A percentile compares a stretch with the other conserved stretches of the same genome.
phyloP scores from a whole-genome alignment of 2,329 filamentous ascomycete species.

The Colletotrichum tropicale region DNA sequence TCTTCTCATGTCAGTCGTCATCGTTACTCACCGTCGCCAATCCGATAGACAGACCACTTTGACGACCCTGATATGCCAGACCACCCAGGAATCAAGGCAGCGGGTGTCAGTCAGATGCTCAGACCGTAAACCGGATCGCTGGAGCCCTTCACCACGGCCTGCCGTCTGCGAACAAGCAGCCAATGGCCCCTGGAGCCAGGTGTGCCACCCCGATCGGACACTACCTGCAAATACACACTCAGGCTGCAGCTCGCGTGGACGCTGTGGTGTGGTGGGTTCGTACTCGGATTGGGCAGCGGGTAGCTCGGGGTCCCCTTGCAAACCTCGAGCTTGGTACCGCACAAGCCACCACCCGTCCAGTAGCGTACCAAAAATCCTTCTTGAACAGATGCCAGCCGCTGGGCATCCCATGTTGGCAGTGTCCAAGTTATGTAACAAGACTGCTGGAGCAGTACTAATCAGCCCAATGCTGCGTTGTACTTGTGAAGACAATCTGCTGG shows the following conservation, averaged over 20 bases:
- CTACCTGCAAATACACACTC: not conserved
- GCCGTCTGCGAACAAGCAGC: not conserved
- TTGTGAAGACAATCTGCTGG: not conserved
- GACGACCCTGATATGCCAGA: not conserved
- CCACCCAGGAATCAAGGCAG: not conserved
- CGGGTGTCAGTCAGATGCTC: constrained; percentile 10
- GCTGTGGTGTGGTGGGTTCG: not conserved
- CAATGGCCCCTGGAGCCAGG: not conserved
- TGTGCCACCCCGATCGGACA: not conserved
- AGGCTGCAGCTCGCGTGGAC: not conserved
- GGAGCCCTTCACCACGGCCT: not conserved
- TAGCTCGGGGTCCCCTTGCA: not conserved
- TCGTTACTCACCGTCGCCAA: not conserved
- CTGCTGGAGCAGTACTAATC: not conserved
- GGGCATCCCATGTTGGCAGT: not conserved
- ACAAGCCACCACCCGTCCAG: not conserved
- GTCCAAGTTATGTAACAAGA: not conserved
- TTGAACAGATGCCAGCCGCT: not conserved
- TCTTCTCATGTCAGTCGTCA: not conserved
- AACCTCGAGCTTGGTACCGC: not conserved
- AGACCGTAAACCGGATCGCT: constrained; percentile 3
- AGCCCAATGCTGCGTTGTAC: not conserved
- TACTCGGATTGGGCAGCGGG: constrained; percentile 3
- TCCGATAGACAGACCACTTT: not conserved
- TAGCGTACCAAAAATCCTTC: not conserved